Conservation (phyloP, 371 early-diverging fungal species). For the Funneliformis caledonium region DNA sequence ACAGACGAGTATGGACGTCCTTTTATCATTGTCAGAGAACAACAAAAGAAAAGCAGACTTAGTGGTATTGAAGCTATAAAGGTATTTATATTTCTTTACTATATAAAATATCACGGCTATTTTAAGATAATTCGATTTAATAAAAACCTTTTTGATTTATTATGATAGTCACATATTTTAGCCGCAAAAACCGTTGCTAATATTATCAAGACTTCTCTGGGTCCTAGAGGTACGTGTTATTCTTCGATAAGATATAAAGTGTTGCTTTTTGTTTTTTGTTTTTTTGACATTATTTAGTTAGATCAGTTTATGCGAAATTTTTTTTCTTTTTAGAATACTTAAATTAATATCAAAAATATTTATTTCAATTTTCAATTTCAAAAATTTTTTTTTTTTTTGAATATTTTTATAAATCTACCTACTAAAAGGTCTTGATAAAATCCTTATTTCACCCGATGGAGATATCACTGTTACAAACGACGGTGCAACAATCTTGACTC, state of each 20-base stretch:
- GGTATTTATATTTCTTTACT: slow-evolving; percentile 55
- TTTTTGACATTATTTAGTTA: too few species aligned
- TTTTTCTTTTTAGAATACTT: too few species aligned
- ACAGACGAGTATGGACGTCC: slow-evolving; percentile 96
- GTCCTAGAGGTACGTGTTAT: slow-evolving; percentile 87
- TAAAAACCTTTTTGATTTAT: slow-evolving; percentile 20
- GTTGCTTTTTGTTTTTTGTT: too few species aligned
- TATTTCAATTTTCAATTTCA: too few species aligned
- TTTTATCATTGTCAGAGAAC: slow-evolving; percentile 95
- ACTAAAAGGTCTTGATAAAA: slow-evolving; percentile 96
- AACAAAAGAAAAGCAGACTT: slow-evolving; percentile 85
- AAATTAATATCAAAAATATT: too few species aligned
- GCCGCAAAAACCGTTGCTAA: slow-evolving; percentile 97
- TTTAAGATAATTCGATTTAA: not conserved
- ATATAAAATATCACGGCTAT: not conserved
- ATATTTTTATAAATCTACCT: too few species aligned
- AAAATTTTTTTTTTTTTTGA: too few species aligned
- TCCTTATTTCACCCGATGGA: slow-evolving; percentile 98
- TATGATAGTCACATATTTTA: slow-evolving; percentile 90
- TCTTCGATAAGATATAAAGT: too few species aligned
- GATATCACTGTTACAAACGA: slow-evolving; percentile 99
- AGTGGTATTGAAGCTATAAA: slow-evolving; percentile 92
- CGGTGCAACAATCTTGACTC: slow-evolving; percentile 99
- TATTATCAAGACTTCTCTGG: slow-evolving; percentile 98
- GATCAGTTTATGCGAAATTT: too few species aligned